Conservation (phyloP, 805 yeast genomes). For the Spathaspora boniae region DNA sequence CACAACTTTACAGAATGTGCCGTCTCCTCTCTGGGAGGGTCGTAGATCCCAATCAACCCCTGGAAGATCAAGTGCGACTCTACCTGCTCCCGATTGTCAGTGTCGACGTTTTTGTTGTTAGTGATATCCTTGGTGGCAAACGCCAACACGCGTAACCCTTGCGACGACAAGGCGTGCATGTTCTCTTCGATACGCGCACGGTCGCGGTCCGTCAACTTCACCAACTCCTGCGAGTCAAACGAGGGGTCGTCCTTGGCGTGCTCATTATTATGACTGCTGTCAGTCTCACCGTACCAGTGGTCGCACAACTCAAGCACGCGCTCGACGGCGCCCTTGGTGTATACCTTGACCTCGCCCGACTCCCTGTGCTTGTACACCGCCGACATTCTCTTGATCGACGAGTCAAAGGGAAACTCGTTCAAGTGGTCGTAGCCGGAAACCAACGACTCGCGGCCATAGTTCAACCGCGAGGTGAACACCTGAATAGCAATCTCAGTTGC, state of each 20-base stretch:
- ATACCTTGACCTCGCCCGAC: conserved; percentile 26
- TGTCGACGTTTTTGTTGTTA: conserved; percentile 15
- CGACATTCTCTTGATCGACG: conserved; percentile 70
- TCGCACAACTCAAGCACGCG: conserved; percentile 56
- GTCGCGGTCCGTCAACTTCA: conserved; percentile 40
- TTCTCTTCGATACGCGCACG: conserved; percentile 45
- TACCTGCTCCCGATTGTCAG: conserved; percentile 31
- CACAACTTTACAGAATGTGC: conserved; percentile 61
- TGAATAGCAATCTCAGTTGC: conserved; percentile 89
- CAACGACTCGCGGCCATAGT: conserved; percentile 45
- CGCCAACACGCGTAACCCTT: conserved; percentile 72
- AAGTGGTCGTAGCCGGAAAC: conserved; percentile 38
- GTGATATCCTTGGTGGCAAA: conserved; percentile 49
- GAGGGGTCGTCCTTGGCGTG: conserved; percentile 17
- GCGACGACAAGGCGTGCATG: conserved; percentile 56
- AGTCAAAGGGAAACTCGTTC: conserved; percentile 72
- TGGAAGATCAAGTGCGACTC: conserved; percentile 55
- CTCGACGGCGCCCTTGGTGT: conserved; percentile 77
- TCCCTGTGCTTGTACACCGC: conserved; percentile 42
- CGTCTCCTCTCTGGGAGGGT: conserved; percentile 74
- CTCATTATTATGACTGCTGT: no score
- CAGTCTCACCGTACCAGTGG: conserved; percentile 51
- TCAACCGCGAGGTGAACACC: conserved; percentile 64
- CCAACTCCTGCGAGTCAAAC: conserved; percentile 14
- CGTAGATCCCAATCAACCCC: conserved; percentile 75